Conservation (phyloP, 768 basidiomycete species). For the Leccinum variicolor region DNA sequence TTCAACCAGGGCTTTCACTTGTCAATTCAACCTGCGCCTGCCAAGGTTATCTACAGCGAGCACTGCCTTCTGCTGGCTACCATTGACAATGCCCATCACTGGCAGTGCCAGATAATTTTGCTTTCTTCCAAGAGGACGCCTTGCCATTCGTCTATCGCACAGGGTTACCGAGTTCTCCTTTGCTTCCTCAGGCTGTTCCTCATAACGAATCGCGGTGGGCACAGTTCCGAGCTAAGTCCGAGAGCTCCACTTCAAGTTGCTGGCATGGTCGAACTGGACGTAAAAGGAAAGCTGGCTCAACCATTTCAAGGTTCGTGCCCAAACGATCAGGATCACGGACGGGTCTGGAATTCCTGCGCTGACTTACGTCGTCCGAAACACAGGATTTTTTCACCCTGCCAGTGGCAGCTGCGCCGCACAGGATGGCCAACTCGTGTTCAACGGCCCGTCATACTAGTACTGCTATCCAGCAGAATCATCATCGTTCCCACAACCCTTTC, state of each 20-base stretch:
- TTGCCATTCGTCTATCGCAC: background rate
- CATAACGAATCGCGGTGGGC: background rate
- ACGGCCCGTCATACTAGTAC: background rate
- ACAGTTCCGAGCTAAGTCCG: background rate
- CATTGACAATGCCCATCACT: too few species aligned
- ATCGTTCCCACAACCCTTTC: slow-evolving; percentile 6
- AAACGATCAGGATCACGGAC: background rate
- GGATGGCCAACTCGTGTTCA: background rate
- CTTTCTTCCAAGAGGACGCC: too few species aligned
- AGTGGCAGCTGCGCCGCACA: slow-evolving; percentile 1
- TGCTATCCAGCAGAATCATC: background rate
- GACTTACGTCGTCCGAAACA: background rate
- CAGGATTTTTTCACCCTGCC: background rate
- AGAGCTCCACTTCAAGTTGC: background rate
- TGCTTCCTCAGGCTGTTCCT: background rate
- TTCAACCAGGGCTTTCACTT: background rate
- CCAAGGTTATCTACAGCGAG: too few species aligned
- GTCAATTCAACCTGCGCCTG: background rate
- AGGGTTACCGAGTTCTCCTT: background rate
- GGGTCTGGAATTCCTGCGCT: background rate
- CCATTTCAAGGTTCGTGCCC: too few species aligned
- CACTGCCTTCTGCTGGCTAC: too few species aligned
- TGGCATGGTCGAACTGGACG: background rate
- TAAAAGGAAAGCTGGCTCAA: background rate
- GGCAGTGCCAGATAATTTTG: too few species aligned